Evolutionary conservation across 2,329 filamentous ascomycete species (phyloP).

Genomic region (Paradendryphiella salina): DNA sequence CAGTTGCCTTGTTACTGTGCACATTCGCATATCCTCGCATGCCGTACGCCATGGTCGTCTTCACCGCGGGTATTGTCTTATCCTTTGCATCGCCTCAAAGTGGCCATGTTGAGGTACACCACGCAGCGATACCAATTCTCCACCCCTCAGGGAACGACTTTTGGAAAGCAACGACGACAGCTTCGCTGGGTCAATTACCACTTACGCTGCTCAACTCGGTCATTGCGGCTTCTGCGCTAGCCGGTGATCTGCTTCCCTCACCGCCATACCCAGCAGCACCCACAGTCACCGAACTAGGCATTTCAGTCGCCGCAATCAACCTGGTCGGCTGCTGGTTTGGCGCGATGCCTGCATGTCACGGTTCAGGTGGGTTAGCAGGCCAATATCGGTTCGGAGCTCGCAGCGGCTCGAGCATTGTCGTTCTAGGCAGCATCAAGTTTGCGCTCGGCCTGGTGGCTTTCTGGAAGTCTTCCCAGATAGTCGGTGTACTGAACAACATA

Average conservation of each 20-base stretch:
- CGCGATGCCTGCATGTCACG: slow-evolving; percentile 93
- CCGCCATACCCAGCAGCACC: slow-evolving; percentile 61
- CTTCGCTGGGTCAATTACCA: slow-evolving; percentile 81
- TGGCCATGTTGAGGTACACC: slow-evolving; percentile 43
- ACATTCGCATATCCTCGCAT: slow-evolving; percentile 67
- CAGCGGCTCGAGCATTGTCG: slow-evolving; percentile 78
- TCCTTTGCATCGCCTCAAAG: slow-evolving; percentile 54
- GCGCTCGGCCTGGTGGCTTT: slow-evolving; percentile 64
- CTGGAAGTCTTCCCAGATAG: slow-evolving; percentile 72
- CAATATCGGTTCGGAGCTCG: slow-evolving; percentile 91
- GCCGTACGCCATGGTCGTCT: slow-evolving; percentile 77
- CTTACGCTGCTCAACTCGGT: slow-evolving; percentile 92
- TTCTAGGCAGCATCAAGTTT: slow-evolving; percentile 77
- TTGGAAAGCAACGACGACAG: slow-evolving; percentile 63
- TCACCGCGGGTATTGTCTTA: slow-evolving; percentile 68
- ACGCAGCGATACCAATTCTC: slow-evolving; percentile 57
- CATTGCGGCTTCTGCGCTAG: slow-evolving; percentile 80
- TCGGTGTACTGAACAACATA: slow-evolving; percentile 70
- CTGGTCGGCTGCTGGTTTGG: slow-evolving; percentile 86
- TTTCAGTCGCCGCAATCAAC: slow-evolving; percentile 85
- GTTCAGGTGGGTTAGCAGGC: slow-evolving; percentile 84
- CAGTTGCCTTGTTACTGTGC: slow-evolving; percentile 70
- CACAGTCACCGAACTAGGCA: slow-evolving; percentile 73
- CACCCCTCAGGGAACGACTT: slow-evolving; percentile 54
- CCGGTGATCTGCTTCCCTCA: slow-evolving; percentile 73